A percentile compares a stretch with the other conserved stretches of the same genome.
These are phyloP conservation scores for Mycosphaerella sp. DNA, from an alignment of 2,329 filamentous ascomycete genomes.

Conservation along the genomic window DNA sequence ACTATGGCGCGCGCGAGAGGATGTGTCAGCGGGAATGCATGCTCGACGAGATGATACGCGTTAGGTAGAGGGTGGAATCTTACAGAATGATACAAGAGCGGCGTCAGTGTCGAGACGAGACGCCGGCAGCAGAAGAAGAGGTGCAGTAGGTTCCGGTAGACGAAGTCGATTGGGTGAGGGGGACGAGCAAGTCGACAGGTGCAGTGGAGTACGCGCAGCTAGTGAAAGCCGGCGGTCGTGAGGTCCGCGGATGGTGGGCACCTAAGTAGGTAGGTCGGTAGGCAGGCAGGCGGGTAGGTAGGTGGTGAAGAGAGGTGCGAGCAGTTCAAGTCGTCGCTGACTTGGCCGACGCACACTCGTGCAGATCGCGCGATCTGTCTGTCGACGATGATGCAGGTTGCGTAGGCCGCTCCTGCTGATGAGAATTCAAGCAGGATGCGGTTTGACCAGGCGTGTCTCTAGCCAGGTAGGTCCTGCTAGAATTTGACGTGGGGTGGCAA, in stretches of 20 bases:
- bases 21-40: slow-evolving; percentile 11
- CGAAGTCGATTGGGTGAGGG: slow-evolving; percentile 10
- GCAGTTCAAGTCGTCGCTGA: neutral
- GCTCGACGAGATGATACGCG: neutral
- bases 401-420: neutral
- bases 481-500: neutral
- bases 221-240: slow-evolving; percentile 31
- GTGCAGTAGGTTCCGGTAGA: slow-evolving; percentile 16
- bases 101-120: slow-evolving; percentile 14
- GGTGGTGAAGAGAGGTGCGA: neutral
- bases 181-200: slow-evolving; percentile 7
- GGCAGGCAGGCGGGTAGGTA: too few relatives aligned
- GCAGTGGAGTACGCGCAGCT: slow-evolving; percentile 32
- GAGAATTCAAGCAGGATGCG: neutral
- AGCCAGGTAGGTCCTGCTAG: slow-evolving; percentile 5
- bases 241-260: neutral
- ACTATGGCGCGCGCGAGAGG: slow-evolving; percentile 9
- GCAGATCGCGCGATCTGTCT: slow-evolving; percentile 2
- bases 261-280: too few relatives aligned
- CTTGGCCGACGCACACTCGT: slow-evolving; percentile 1
- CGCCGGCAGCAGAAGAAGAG: slow-evolving; percentile 9
- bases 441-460: slow-evolving; percentile 1
- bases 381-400: slow-evolving; percentile 1
- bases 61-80: slow-evolving; percentile 6
- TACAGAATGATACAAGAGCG: slow-evolving; percentile 32